Conservation (phyloP, 1,284 basidiomycete genomes). For the Papiliotrema fonsecae region DNA sequence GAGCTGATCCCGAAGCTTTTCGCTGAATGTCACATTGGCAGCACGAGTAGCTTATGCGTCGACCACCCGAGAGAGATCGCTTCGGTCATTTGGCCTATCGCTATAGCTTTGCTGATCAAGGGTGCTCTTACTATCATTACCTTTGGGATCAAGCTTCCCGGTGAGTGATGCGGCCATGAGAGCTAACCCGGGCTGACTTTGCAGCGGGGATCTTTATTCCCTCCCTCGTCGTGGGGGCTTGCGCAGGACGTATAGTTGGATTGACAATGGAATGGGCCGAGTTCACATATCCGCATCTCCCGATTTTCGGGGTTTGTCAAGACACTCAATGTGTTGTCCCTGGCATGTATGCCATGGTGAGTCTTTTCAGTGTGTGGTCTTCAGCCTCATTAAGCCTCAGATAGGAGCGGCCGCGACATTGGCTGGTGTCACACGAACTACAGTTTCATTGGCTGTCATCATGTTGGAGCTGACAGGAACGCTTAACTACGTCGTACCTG, state of each 20-base stretch:
- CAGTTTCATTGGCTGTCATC: conserved; percentile 88
- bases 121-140: conserved; percentile 80
- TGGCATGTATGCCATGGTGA: conserved; percentile 77
- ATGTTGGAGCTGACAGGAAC: conserved; percentile 96
- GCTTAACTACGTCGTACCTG: conserved; percentile 87
- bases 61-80: conserved; percentile 61
- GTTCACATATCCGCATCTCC: conserved; percentile 59
- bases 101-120: conserved; percentile 74
- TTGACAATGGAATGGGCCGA: conserved; percentile 76
- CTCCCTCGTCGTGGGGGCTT: conserved; percentile 93
- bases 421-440: conserved; percentile 69
- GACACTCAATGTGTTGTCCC: conserved; percentile 55
- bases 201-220: conserved; percentile 93
- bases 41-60: conserved; percentile 67
- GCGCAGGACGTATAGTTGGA: conserved; percentile 84
- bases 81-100: conserved; percentile 63
- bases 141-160: conserved; percentile 85
- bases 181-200: too few species aligned
- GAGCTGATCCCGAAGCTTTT: conserved; percentile 55
- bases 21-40: conserved; percentile 67
- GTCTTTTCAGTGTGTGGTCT: neutral
- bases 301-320: conserved; percentile 63
- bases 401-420: conserved; percentile 83
- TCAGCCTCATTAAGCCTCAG: conserved; percentile 4
- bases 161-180: conserved; percentile 18